Evolutionary conservation across 129 eudicot species (phyloP), one percentile per base, ranked within the genome.

Genomic region (Helichrysum umbraculigerum): DNA sequence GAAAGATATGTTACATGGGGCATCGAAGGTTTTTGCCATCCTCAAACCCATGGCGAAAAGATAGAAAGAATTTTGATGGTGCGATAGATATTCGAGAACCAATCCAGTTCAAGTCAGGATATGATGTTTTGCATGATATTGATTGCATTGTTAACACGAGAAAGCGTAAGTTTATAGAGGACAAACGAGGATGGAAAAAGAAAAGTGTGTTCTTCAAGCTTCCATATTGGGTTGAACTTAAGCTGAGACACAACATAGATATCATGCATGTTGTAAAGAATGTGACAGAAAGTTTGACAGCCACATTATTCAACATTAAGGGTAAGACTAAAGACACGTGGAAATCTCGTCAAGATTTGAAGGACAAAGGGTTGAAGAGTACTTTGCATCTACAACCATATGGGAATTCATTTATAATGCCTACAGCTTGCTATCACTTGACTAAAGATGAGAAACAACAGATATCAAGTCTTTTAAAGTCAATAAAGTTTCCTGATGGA

Each of bases 281-380:
- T n/a, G n/a, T n/a, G n/a, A n/a, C n/a, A n/a, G n/a, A n/a, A n/a
- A n/a, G n/a, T n/a, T n/a, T n/a, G n/a, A n/a, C n/a, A 21, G 65
- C 30, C 9, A 59, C 65, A 59, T 3, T 59, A 59, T 59, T 59
- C 32, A 59, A 59, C 30, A 59, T 59, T 21, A 59, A 64, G 42
- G 21, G 41, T 4, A 64, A 64, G 41, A 64, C 42, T 8, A 64
- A 64, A 1, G 69, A 64, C 42, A 64, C 69, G 14, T 64, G 69
- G 69, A 30, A 64, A 64, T 29, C 20, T 64, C 69, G 19, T 2
- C 6, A 64, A 20, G 69, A 64, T 64, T 64, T 64, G 41, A 64
- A 30, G 69, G 69, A 64, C 4, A 10, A 12, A 17, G 22, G 69
- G 16, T 64, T 30, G 21, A 64, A 64, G 21, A 59, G 7, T 12